Evolutionary conservation across 2,329 filamentous ascomycete genomes (phyloP).

Genomic region (Alternaria consortialis): DNA sequence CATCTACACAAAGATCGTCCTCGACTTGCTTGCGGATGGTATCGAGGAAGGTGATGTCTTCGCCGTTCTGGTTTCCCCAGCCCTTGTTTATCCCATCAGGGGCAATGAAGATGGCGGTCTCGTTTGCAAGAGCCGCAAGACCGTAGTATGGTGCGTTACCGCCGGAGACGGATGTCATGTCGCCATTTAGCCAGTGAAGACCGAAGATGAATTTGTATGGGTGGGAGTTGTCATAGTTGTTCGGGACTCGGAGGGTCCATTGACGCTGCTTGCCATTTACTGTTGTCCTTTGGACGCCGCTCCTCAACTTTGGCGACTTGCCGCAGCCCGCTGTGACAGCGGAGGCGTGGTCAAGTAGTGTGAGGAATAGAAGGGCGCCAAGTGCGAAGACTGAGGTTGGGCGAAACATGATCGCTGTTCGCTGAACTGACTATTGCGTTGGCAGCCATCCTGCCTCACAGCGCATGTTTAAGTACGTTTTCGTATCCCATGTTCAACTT

Average conservation of each 20-base stretch:
- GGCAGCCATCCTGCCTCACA: not conserved
- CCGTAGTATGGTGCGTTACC: constrained; percentile 52
- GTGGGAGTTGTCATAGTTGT: constrained; percentile 52
- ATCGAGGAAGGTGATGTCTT: constrained; percentile 56
- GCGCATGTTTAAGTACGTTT: constrained; percentile 8
- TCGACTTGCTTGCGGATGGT: constrained; percentile 52
- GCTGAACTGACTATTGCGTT: not conserved
- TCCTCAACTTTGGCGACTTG: constrained; percentile 22
- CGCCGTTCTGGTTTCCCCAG: constrained; percentile 56
- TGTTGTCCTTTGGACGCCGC: constrained; percentile 30
- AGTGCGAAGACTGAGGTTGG: constrained; percentile 17
- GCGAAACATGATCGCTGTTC: constrained; percentile 14
- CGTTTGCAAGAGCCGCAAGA: constrained; percentile 47
- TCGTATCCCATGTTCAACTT: not conserved
- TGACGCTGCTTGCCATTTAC: constrained; percentile 27
- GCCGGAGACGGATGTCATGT: constrained; percentile 48
- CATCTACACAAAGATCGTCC: constrained; percentile 55
- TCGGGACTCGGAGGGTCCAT: constrained; percentile 41
- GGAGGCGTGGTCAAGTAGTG: constrained; percentile 14
- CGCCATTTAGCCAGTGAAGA: constrained; percentile 54
- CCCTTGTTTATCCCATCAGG: constrained; percentile 54
- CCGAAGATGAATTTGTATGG: constrained; percentile 56
- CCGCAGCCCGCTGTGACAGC: constrained; percentile 25
- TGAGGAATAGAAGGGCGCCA: constrained; percentile 15
- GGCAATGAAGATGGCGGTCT: constrained; percentile 56